Percentiles rank a stretch among this genome's conserved stretches.
Evolutionary conservation across 192 early-diverging fungal genomes (phyloP).

Genomic region (Backusella circina): DNA sequence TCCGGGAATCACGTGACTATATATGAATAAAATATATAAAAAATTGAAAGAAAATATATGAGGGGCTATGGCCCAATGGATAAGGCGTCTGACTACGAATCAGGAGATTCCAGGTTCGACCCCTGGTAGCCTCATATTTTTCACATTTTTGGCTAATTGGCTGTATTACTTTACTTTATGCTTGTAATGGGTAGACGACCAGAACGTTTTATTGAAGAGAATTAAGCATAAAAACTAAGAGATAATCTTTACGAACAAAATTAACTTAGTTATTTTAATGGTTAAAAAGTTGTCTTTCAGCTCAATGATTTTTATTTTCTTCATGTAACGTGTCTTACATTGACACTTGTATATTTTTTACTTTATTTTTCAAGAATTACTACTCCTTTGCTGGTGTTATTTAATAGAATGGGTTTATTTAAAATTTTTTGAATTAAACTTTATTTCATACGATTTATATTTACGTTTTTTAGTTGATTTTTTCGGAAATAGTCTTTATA

Average conservation of each 20-base stretch:
- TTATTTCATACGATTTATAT: not conserved
- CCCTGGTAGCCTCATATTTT: conserved; percentile 43
- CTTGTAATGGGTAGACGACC: no score
- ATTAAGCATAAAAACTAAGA: not conserved
- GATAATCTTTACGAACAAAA: not conserved
- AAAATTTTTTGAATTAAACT: not conserved
- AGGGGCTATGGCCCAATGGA: conserved; percentile 60
- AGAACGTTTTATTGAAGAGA: no score
- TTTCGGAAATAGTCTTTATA: not conserved
- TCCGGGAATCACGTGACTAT: no score
- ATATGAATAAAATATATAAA: not conserved
- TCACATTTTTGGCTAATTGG: not conserved
- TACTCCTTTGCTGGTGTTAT: not conserved
- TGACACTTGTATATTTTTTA: not conserved
- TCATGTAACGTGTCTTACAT: not conserved
- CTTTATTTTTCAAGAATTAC: not conserved
- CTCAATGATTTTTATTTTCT: not conserved
- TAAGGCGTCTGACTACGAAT: conserved; percentile 59
- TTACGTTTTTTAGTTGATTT: not conserved
- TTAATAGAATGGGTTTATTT: not conserved
- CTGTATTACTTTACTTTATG: not conserved
- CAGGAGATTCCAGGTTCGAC: conserved; percentile 59
- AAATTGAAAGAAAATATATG: not conserved
- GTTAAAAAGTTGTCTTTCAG: not conserved
- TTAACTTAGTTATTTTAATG: not conserved